phyloP scores from a whole-genome alignment of 2,329 filamentous ascomycete genomes.

The Moelleriella libera region DNA sequence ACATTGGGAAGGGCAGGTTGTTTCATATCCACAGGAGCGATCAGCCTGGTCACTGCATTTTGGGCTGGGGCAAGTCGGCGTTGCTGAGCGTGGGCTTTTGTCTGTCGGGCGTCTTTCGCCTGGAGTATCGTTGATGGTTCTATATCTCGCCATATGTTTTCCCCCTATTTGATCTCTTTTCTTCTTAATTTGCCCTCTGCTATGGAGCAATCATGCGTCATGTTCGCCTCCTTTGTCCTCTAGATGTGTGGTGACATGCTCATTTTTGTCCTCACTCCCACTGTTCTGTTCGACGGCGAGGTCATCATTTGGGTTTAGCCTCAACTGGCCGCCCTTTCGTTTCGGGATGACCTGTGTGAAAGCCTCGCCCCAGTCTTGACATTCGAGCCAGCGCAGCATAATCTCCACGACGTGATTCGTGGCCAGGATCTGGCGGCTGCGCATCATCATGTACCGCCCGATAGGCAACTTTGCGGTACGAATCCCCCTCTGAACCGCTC shows the following conservation, averaged over 20 bases:
- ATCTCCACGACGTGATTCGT: slow-evolving; percentile 97
- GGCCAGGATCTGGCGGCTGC: slow-evolving; percentile 69
- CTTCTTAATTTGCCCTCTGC: no score
- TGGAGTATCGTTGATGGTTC: no score
- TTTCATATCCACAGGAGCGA: no score
- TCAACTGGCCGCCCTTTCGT: slow-evolving; percentile 69
- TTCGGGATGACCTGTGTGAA: slow-evolving; percentile 83
- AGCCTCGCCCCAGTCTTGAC: slow-evolving; percentile 79
- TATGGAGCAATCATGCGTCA: no score
- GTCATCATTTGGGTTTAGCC: slow-evolving; percentile 8
- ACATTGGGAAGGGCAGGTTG: no score
- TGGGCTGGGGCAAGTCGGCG: no score
- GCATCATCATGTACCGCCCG: slow-evolving; percentile 88
- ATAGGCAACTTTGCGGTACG: slow-evolving; percentile 87
- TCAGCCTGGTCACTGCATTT: no score
- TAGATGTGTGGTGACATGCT: not conserved
- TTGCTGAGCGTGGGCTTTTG: no score
- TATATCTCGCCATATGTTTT: no score
- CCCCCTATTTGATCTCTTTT: no score
- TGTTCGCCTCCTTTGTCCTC: no score
- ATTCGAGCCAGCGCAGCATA: slow-evolving; percentile 85
- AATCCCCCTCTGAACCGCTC: slow-evolving; percentile 60
- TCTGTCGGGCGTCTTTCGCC: no score
- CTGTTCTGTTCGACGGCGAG: slow-evolving; percentile 6
- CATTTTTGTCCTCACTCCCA: slow-evolving; percentile 3